Evolutionary conservation across 1,284 basidiomycete genomes (phyloP).

Genomic region (Fomes fomentarius): DNA sequence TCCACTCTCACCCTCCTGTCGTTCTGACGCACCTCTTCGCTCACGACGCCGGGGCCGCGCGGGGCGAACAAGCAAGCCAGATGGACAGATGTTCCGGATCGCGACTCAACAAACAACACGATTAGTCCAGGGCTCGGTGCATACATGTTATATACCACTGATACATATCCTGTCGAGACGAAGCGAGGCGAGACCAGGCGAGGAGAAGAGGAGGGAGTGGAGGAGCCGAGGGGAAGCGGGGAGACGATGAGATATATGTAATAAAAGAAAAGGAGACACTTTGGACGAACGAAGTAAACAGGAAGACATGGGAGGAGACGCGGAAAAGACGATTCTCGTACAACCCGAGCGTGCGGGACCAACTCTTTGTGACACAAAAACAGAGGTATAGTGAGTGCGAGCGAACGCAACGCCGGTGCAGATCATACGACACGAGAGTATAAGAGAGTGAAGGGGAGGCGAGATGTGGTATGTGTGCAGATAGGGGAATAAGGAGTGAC

Average conservation of each 20-base stretch:
- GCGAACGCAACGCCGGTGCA: slow-evolving; percentile 8
- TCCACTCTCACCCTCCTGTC: slow-evolving; percentile 21
- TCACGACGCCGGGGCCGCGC: background rate
- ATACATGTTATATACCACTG: slow-evolving; percentile 28
- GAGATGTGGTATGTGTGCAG: background rate
- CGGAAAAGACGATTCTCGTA: slow-evolving; percentile 7
- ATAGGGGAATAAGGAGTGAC: slow-evolving; percentile 4
- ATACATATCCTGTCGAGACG: slow-evolving; percentile 24
- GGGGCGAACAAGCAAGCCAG: background rate
- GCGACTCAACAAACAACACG: slow-evolving; percentile 16
- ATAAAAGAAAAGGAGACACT: background rate
- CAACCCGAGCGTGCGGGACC: slow-evolving; percentile 19
- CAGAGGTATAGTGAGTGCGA: slow-evolving; percentile 18
- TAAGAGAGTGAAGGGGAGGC: background rate
- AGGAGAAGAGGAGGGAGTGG: background rate
- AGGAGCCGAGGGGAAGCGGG: background rate
- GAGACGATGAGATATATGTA: slow-evolving; percentile 15
- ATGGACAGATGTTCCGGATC: background rate
- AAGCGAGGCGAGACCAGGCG: background rate
- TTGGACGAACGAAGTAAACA: slow-evolving; percentile 1
- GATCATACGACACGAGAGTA: background rate
- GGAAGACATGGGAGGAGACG: slow-evolving; percentile 1
- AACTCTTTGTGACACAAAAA: slow-evolving; percentile 14
- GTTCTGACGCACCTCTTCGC: slow-evolving; percentile 3
- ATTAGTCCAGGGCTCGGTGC: slow-evolving; percentile 25